Conservation (phyloP, 202 grass and related monocot species). For the Elaeis oleifera region DNA sequence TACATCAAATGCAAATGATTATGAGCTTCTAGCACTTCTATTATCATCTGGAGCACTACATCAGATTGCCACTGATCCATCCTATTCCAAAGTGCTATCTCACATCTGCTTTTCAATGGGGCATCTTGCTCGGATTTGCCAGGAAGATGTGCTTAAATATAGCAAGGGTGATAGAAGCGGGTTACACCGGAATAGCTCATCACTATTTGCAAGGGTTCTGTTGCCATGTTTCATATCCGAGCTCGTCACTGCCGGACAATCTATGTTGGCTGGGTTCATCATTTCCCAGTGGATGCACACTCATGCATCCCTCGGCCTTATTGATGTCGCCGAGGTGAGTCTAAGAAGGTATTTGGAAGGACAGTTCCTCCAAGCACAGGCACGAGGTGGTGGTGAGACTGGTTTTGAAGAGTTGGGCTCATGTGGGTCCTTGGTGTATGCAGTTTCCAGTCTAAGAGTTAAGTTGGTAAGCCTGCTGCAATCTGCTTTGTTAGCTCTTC, state of each 20-base stretch:
- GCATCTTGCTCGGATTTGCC: slow-evolving; percentile 44
- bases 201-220: slow-evolving; percentile 43
- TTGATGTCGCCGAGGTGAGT: slow-evolving; percentile 55
- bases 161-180: slow-evolving; percentile 14
- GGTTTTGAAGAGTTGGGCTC: slow-evolving; percentile 13
- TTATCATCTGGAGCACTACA: slow-evolving; percentile 48
- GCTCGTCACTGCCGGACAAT: slow-evolving; percentile 47
- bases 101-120: slow-evolving; percentile 57
- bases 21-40: slow-evolving; percentile 55
- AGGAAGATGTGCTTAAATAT: slow-evolving; percentile 34
- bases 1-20: slow-evolving; percentile 36
- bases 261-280: slow-evolving; percentile 62
- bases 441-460: slow-evolving; percentile 36
- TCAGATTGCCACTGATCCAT: slow-evolving; percentile 27
- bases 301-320: slow-evolving; percentile 48
- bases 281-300: slow-evolving; percentile 91
- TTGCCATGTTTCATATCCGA: slow-evolving; percentile 80
- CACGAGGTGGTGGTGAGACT: slow-evolving; percentile 16
- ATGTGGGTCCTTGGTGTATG: slow-evolving; percentile 17
- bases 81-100: slow-evolving; percentile 50
- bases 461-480: slow-evolving; percentile 47
- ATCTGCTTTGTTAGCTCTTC: slow-evolving; percentile 53
- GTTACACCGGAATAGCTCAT: slow-evolving; percentile 22
- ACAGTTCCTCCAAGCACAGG: slow-evolving; percentile 45
- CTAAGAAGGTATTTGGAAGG: slow-evolving; percentile 52